Base-by-base conservation (phyloP, 768 basidiomycete species). In the Pholiota microspora region DNA sequence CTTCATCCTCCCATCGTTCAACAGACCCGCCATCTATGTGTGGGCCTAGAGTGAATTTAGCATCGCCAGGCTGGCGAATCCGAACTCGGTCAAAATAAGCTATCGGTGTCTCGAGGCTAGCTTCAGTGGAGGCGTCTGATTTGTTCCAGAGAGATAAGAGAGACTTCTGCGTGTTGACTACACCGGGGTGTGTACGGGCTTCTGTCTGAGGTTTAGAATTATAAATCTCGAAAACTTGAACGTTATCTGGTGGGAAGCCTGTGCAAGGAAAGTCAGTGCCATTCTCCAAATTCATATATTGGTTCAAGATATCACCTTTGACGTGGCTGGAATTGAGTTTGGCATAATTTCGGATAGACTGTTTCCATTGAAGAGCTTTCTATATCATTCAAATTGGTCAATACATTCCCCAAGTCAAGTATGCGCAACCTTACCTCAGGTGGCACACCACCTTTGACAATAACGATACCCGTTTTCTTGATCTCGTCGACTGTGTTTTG, bases 81-180 rank as follows among this genome's bases (percentile, higher is more conserved):
- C 89, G 78, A 9, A 92, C 70, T 5, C 90, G 78, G 68, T 93
- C 90, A 55, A 83, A 88, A 67, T 92, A 92, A 0, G 84, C 82
- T n/a, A 92, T 69, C 0, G 88, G 87, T 2, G 76, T 82, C 9
- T 69, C 60, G 25, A 89, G 73, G 53, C 72, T 74, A 51, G 86
- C 67, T 24, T 70, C 66, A 24, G 77, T 67, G 25, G 62, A 56
- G 1, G 76, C 66, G 49, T 79, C 71, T 2, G 80, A 72, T 40
- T 78, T 61, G 57, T 84, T 76, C 83, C 85, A 89, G 12, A 90
- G 72, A 3, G 75, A 74, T 7, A 87, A 72, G 8, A 90, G 73
- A 9, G 74, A 74, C 29, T 68, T 70, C 55, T 91, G 89, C 1
- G 85, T 82, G 6, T 71, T 64, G 15, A 91, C 70, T 1, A 86